Evolutionary conservation across 345 rosid genomes (phyloP).

Genomic region (Eucalyptus tenuipes): DNA sequence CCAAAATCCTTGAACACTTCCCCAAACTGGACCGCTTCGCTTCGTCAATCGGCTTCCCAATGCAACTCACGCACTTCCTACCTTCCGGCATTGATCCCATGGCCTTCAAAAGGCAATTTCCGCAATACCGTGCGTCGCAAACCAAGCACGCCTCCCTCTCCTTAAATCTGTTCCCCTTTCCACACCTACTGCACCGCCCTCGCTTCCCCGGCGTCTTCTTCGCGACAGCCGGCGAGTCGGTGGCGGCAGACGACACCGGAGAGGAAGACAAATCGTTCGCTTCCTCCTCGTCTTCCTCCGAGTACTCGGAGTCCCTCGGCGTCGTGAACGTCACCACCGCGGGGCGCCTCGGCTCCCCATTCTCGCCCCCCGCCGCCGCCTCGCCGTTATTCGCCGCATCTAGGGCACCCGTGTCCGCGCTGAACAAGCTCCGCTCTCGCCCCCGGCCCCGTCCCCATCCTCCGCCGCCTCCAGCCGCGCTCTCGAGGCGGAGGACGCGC

Average conservation of each 20-base stretch:
- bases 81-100: constrained; percentile 84
- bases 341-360: not conserved
- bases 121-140: constrained; percentile 46
- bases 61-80: constrained; percentile 54
- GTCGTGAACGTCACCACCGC: constrained; percentile 20
- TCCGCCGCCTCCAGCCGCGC: not conserved
- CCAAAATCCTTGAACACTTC: constrained; percentile 34
- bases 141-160: constrained; percentile 46
- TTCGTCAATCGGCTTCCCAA: constrained; percentile 44
- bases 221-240: not conserved
- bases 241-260: not conserved
- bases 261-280: constrained; percentile 4
- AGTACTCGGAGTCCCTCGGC: constrained; percentile 18
- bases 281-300: not conserved
- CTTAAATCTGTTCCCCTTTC: constrained; percentile 23
- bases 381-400: not conserved
- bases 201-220: constrained; percentile 3
- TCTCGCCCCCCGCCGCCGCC: not conserved
- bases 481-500: not conserved
- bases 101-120: constrained; percentile 48
- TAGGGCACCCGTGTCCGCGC: not conserved
- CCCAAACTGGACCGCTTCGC: constrained; percentile 28
- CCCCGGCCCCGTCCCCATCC: not conserved
- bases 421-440: not conserved
- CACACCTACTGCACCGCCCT: constrained; percentile 38